Percentiles rank a stretch among this genome's conserved stretches.
Evolutionary conservation across 1,284 basidiomycete genomes (phyloP).

Genomic region (Trametes polyzona): DNA sequence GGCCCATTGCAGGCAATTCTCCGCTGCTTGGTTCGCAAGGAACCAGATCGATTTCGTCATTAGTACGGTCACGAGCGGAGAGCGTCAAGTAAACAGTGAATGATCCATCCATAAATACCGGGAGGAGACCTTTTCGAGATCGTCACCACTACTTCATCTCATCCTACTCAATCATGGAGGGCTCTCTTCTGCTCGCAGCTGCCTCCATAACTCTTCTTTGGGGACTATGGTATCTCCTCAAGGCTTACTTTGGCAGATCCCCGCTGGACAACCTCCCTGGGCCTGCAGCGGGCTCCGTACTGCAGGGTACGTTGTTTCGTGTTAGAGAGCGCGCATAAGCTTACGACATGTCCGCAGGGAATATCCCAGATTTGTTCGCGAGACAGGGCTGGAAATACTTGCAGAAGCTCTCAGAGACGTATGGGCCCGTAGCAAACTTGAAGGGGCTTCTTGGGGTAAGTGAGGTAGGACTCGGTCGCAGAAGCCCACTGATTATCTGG

Average conservation of each 20-base stretch:
- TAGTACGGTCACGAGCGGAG: neutral
- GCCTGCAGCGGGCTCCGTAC: slow-evolving; percentile 3
- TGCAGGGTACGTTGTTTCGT: slow-evolving; percentile 2
- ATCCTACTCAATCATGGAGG: neutral
- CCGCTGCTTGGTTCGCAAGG: no score
- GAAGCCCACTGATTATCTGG: neutral
- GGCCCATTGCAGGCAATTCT: neutral
- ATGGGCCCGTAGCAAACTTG: slow-evolving; percentile 7
- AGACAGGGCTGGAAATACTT: slow-evolving; percentile 11
- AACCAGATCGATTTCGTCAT: neutral
- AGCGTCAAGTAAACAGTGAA: neutral
- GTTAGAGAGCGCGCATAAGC: neutral
- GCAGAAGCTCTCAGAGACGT: neutral
- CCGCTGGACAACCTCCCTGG: slow-evolving; percentile 15
- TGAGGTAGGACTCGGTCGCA: neutral
- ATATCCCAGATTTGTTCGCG: slow-evolving; percentile 5
- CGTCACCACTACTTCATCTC: neutral
- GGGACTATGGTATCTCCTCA: slow-evolving; percentile 4
- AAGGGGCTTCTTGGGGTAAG: slow-evolving; percentile 11
- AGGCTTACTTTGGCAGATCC: neutral
- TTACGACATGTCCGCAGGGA: neutral
- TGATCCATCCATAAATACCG: neutral
- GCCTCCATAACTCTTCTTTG: neutral
- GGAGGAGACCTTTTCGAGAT: neutral
- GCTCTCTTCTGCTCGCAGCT: neutral